Base-by-base conservation (phyloP, 768 basidiomycete genomes). In the Pulveroboletus frians region DNA sequence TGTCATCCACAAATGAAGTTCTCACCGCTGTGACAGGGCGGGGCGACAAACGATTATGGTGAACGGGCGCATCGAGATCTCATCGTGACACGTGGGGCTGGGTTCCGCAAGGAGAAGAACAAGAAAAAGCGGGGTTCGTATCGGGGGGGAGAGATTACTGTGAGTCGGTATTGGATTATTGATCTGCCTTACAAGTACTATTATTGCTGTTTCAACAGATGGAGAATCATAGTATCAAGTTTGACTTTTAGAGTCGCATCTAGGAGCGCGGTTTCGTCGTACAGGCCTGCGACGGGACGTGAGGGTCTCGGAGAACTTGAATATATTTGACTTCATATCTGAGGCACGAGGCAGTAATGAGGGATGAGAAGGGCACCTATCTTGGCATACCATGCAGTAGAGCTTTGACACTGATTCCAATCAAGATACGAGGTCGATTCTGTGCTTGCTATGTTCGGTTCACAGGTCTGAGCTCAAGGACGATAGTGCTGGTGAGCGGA, bases 91-190 rank as follows among this genome's bases (percentile, higher is more conserved):
- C 81, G 93, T 1, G 95, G 95, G 3, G 86, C 89, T 41, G 92
- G 92, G 3, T 99, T 99, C 76, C 79, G 92, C 47, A 99, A 98
- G 70, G 95, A 96, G 76, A 99, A 99, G 72, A 97, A 96, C 73
- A 99, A 98, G 81, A 98, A 98, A 73, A 99, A 99, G 73, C 76
- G 88, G 59, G 95, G 93, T 3, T 92, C 86, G 52, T 97, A 97
- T 69, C 80, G 81, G 39, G 93, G 95, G 11, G 95, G 95, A 35
- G 90, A 94, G 63, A 99, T 99, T 52, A 95, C 93, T 41, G 92
- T 94, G 56, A 65, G 79, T 68, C 5, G 15, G 14, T 15, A 26
- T 55, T 20, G 4, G 6, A 39, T 36, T n/a, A 21, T 15, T 44
- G 31, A 27, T 50, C 14, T 18, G 23, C 27, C 45, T 52, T 29